These are phyloP conservation scores for Sideroxylon spinosum DNA, from an alignment of 179 eudicot genomes.

Conservation along the genomic window DNA sequence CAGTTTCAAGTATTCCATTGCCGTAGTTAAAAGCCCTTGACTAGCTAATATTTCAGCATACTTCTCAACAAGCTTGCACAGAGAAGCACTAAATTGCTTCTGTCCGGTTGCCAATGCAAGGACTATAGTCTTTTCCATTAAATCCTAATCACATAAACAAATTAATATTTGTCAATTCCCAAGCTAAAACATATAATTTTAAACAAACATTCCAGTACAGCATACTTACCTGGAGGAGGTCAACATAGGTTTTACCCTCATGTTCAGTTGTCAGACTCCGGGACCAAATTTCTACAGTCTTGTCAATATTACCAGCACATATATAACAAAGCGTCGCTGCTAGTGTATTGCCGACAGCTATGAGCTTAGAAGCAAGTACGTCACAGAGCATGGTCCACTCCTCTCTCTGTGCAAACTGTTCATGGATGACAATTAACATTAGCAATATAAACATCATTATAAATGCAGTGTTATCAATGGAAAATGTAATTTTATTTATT, in stretches of 20 bases:
- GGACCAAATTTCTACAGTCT: constrained; percentile 93
- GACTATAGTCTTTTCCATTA: constrained; percentile 95
- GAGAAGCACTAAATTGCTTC: constrained; percentile 74
- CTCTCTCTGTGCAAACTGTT: constrained; percentile 86
- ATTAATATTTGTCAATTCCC: constrained; percentile 3
- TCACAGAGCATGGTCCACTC: constrained; percentile 91
- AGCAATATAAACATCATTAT: constrained; percentile 13
- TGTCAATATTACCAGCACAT: constrained; percentile 95
- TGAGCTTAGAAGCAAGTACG: constrained; percentile 75
- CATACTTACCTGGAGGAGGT: constrained; percentile 71
- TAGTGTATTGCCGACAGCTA: constrained; percentile 68
- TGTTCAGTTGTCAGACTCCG: constrained; percentile 51
- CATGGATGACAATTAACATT: constrained; percentile 15
- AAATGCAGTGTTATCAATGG: background rate
- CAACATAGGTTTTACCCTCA: constrained; percentile 78
- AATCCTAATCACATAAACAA: constrained; percentile 44
- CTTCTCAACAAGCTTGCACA: constrained; percentile 91
- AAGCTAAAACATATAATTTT: background rate
- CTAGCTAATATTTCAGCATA: constrained; percentile 97
- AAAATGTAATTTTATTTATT: background rate
- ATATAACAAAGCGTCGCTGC: constrained; percentile 92
- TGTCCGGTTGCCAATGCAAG: constrained; percentile 92
- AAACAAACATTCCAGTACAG: background rate
- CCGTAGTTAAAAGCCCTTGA: constrained; percentile 90
- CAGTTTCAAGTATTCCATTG: constrained; percentile 81